Base-by-base conservation (phyloP, 2,329 filamentous ascomycete species). In the Colletotrichum paranaense region DNA sequence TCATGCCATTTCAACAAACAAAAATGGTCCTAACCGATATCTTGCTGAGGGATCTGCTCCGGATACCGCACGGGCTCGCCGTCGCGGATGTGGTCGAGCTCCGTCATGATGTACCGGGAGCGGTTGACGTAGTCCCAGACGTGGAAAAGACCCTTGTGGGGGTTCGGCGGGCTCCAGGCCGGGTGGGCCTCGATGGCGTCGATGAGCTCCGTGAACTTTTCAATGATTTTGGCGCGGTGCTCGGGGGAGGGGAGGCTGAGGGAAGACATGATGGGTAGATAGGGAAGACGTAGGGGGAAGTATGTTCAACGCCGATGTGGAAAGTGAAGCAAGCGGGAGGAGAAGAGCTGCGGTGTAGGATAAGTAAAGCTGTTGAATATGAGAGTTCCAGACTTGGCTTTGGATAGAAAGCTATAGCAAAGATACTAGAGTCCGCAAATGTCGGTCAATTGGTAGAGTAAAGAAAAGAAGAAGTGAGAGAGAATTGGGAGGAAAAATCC, bases 61-160 rank as follows among this genome's bases (percentile, higher is more conserved):
- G 82, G 83, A 19, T 82, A 76, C 72, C 78, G 74, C 38, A 84
- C 67, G 16, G 79, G 76, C 59, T 76, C 75, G 16, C 83, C 82
- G 28, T 78, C 78, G 22, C 78, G 77, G 65, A 84, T 80, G 55
- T 82, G 83, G 22, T 85, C 82, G 28, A 86, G 78, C 78, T 85
- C 83, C 7, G 78, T 79, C 75, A 84, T 80, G 78, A 85, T 84
- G 74, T 85, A 85, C 49, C 80, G 76, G n/a, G 82, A 83, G 46
- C 83, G 80, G 70, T 78, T 81, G 58, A 82, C 81, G 75, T 85
- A 86, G 75, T 85, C 83, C 82, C 82, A 86, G 38, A 84, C 74
- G 75, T 83, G 78, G 67, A 77, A 82, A 53, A 86, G 80, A 19
- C 80, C 80, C 22, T 77, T 76, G 68, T 81, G 77, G 38, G 78